phyloP scores from a whole-genome alignment of 345 rosid species.

The Schrenkiella parvula region DNA sequence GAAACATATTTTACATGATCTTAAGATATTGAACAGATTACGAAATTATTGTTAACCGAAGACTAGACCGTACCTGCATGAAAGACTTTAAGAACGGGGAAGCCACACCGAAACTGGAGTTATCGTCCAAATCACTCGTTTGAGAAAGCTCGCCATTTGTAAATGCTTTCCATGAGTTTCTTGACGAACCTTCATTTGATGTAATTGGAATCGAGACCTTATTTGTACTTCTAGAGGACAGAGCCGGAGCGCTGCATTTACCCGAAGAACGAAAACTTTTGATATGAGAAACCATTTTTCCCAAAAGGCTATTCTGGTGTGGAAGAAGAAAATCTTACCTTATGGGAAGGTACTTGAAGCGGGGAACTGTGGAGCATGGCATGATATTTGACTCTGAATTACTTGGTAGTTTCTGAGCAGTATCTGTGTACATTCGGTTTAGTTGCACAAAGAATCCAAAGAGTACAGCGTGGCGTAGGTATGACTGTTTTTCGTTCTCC shows the following conservation, averaged over 20 bases:
- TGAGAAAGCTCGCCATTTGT: constrained; percentile 64
- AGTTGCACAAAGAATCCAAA: constrained; percentile 99
- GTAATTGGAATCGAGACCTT: constrained; percentile 50
- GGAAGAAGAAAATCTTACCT: constrained; percentile 44
- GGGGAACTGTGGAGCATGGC: constrained; percentile 91
- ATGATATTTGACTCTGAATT: constrained; percentile 91
- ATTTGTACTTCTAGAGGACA: constrained; percentile 67
- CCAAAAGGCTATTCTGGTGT: not conserved
- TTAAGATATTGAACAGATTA: not conserved
- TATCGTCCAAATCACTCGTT: constrained; percentile 60
- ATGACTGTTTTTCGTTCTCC: constrained; percentile 93
- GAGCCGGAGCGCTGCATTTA: constrained; percentile 68
- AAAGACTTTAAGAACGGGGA: constrained; percentile 86
- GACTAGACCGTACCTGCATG: constrained; percentile 61
- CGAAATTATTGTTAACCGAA: not conserved
- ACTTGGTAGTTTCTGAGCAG: constrained; percentile 81
- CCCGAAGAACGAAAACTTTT: not conserved
- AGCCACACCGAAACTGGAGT: constrained; percentile 71
- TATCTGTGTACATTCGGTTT: constrained; percentile 81
- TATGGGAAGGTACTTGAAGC: constrained; percentile 96
- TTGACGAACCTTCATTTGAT: constrained; percentile 49
- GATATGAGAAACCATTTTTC: not conserved
- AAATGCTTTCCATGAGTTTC: constrained; percentile 64
- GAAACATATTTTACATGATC: constrained; percentile 17
- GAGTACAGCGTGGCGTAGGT: constrained; percentile 89